Base-by-base conservation (phyloP, 208 protist genomes). In the Leishmania aethiopica region DNA sequence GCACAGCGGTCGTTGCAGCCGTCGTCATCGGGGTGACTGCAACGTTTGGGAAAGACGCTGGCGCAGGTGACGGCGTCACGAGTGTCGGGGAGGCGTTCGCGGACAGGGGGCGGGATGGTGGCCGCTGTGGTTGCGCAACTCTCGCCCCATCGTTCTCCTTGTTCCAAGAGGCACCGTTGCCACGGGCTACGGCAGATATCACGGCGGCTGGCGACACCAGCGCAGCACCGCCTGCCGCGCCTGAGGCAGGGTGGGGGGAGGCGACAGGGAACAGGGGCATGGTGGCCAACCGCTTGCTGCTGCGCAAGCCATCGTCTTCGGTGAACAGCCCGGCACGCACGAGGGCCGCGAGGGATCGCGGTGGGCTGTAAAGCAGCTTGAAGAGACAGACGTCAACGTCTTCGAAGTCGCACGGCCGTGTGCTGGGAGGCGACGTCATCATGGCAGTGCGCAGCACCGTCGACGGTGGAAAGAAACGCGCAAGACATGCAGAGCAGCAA, bases 361-460 rank as follows among this genome's bases (percentile, higher is more conserved):
- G 82, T 2, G 77, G 77, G 59, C 82, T 81, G 77, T 67, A 66
- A 22, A 85, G 82, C 8, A 78, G 77, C 40, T 77, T 32, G 37
- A 85, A 78, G 62, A 81, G 76, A 51, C 59, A 47, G 13, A 77
- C 32, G 37, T 70, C 77, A 32, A 81, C 55, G 3, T 78, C 77
- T 15, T 81, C 71, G 19, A 73, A 19, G 11, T 37, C 17, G 49
- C 17, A 22, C 10, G 69, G 7, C 69, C 7, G 55, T 42, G 80
- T 17, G 5, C 47, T 37, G 45, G 67, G 19, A 15, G 42, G 47
- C 57, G 55, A 40, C 73, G 11, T 64, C 73, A 47, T 25, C 22
- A 45, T 37, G 32, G 67, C 35, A 45, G 67, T 15, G 67, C 32
- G 37, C 67, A 11, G 25, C 67, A 64, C 28, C 59, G 22, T 64